A percentile compares a stretch with the other conserved stretches of the same genome.
phyloP scores from a whole-genome alignment of 2,329 filamentous ascomycete species.

The Fusarium musae region DNA sequence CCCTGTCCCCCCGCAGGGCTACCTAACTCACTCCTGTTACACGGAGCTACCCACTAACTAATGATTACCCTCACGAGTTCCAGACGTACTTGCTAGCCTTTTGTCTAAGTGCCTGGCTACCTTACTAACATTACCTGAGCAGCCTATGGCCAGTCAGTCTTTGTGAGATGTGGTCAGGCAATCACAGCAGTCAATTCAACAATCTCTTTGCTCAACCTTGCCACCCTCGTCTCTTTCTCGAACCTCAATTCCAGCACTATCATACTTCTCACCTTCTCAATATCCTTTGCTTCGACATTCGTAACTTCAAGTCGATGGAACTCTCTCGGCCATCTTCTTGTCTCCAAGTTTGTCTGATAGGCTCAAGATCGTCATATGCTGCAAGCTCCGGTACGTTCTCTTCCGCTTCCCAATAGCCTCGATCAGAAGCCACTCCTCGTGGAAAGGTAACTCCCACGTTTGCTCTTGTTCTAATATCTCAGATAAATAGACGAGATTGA shows the following conservation, averaged over 20 bases:
- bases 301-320: not conserved
- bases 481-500: not conserved
- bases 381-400: not conserved
- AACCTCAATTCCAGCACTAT: rapidly evolving
- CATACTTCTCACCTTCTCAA: too few relatives aligned
- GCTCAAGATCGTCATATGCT: not conserved
- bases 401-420: not conserved
- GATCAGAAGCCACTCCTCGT: too few relatives aligned
- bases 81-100: too few relatives aligned
- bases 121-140: not conserved
- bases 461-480: not conserved
- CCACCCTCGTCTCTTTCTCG: not conserved
- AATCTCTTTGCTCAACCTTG: not conserved
- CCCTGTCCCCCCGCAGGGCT: not conserved
- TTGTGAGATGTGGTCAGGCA: not conserved
- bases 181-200: not conserved
- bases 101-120: not conserved
- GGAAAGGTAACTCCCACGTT: not conserved
- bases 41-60: not conserved
- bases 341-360: not conserved
- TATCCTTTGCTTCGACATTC: not conserved
- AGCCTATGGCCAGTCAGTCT: not conserved
- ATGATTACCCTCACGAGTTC: not conserved
- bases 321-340: not conserved
- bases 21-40: not conserved